Base-by-base conservation (phyloP, 768 basidiomycete species). In the Tubosaeta sp. region DNA sequence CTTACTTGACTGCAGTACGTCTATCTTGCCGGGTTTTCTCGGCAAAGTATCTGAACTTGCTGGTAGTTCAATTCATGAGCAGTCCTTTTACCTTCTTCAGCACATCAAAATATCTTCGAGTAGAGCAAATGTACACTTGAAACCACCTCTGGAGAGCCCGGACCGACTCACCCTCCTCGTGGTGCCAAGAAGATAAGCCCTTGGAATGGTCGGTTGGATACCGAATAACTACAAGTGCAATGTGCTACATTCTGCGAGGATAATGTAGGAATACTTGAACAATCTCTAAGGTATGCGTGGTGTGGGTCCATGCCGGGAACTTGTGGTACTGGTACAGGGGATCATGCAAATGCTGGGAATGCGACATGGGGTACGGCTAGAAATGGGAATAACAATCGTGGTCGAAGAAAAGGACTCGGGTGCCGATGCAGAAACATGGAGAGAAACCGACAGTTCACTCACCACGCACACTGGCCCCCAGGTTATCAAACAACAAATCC, bases 1-100 rank as follows among this genome's bases (percentile, higher is more conserved):
- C 92, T 12, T 98, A 97, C 71, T 76, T 98, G 62, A 83, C 83
- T 52, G 88, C 90, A n/a, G 93, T 93, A 68, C 68, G 92, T 55
- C 26, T 44, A 35, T n/a, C 25, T 19, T 26, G 43, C 16, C 29
- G 6, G 29, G 6, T 9, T 29, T 29, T 6, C 9, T 9, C 29
- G 9, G 29, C 9, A 27, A 51, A 13, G 19, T 26, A 31, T 42
- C 46, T 64, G 33, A 66, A 38, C 25, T 25, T 27, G n/a, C 29
- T 6, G 5, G 13, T 27, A 67, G 66, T 70, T 68, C 52, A 58
- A 53, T 42, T 62, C 62, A 48, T 68, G 57, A 68, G 44, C 19
- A 26, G 37, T 37, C 34, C 16, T 34, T 53, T 53, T 59, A 52
- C 47, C 51, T 46, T 64, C 45, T 41, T 46, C 49, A 46, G 46